A percentile compares a stretch with the other conserved stretches of the same genome.
These are phyloP conservation scores for Xylaria curta DNA, from an alignment of 495 filamentous ascomycete species.

Conservation along the genomic window DNA sequence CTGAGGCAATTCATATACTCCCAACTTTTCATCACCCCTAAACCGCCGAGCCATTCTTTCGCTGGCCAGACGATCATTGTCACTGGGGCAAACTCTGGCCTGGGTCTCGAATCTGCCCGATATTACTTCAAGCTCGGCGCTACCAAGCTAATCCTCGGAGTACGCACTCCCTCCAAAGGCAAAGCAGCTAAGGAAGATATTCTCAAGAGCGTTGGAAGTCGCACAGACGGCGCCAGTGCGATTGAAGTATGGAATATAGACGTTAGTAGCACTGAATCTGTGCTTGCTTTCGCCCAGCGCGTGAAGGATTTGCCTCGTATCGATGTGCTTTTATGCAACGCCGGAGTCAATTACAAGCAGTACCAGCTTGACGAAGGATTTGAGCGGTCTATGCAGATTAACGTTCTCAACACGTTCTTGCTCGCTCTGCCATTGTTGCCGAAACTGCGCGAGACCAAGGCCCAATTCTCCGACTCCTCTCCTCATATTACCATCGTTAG, in stretches of 20 bases:
- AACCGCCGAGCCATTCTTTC: constrained; percentile 25
- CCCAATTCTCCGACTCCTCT: constrained; percentile 26
- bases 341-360: constrained; percentile 46
- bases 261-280: neutral
- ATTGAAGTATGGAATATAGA: constrained; percentile 7
- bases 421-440: constrained; percentile 49
- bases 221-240: neutral
- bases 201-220: constrained; percentile 26
- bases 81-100: constrained; percentile 58
- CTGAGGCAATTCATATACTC: constrained; percentile 47
- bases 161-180: constrained; percentile 50
- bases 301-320: constrained; percentile 40
- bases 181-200: constrained; percentile 42
- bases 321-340: constrained; percentile 55
- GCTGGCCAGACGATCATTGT: constrained; percentile 54
- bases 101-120: constrained; percentile 54
- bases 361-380: constrained; percentile 46
- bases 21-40: constrained; percentile 53
- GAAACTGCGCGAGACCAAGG: constrained; percentile 41
- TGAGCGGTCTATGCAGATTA: constrained; percentile 54
- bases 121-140: constrained; percentile 49
- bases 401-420: constrained; percentile 52
- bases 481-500: constrained; percentile 42
- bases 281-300: constrained; percentile 2
- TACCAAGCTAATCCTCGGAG: constrained; percentile 52